These are phyloP conservation scores for Xanthoceras sorbifolium DNA, from an alignment of 345 rosid species.

Conservation along the genomic window DNA sequence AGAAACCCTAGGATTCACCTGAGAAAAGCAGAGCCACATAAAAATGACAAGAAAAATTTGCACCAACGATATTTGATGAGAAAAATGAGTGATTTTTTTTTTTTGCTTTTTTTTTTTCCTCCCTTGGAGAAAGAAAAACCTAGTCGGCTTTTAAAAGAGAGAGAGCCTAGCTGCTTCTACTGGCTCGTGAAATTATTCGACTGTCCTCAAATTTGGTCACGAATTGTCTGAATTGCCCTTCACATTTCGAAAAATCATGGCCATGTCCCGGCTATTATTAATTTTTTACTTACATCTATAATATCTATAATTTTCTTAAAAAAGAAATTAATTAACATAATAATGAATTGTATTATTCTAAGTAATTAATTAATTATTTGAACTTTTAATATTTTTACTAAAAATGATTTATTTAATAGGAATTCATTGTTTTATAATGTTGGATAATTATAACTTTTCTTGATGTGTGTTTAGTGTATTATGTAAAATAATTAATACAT, in stretches of 20 bases:
- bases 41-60: background rate
- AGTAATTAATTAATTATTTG: no score
- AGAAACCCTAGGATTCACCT: slow-evolving; percentile 39
- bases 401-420: no score
- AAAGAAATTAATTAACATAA: background rate
- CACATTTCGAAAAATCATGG: background rate
- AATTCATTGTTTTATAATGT: no score
- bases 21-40: slow-evolving; percentile 36
- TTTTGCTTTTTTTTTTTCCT: no score
- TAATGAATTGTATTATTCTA: no score
- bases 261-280: no score
- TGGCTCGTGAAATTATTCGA: slow-evolving; percentile 15
- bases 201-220: background rate
- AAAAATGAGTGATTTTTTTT: background rate
- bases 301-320: no score
- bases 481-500: no score
- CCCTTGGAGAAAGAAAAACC: slow-evolving; percentile 16
- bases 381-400: no score
- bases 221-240: slow-evolving; percentile 4
- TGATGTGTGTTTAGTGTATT: no score
- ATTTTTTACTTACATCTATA: background rate
- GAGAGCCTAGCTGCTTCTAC: slow-evolving; percentile 22
- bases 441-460: no score
- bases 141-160: slow-evolving; percentile 13
- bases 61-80: background rate